Evolutionary conservation across 768 basidiomycete species (phyloP).

Genomic region (Leucocoprinus leucothites): DNA sequence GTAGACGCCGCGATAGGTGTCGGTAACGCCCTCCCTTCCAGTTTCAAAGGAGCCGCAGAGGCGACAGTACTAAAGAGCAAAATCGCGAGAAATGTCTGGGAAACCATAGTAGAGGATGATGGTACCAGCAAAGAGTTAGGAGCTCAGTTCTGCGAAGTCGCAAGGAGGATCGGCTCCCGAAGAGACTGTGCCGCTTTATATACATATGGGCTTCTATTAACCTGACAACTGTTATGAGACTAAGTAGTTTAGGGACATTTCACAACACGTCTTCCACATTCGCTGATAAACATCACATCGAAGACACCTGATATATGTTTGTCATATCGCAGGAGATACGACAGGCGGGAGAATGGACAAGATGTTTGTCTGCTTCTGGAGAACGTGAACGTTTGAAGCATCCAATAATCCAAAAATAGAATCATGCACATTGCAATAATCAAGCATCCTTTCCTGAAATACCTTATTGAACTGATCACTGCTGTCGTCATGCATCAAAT

Average conservation of each 20-base stretch:
- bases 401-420: too few species aligned
- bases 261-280: not conserved
- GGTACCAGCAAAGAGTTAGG: not conserved
- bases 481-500: too few species aligned
- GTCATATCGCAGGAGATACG: too few species aligned
- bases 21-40: constrained; percentile 25
- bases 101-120: not conserved
- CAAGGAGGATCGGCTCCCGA: not conserved
- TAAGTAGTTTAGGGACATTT: too few species aligned
- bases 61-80: constrained; percentile 17
- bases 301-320: not conserved
- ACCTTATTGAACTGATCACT: not conserved
- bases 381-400: too few species aligned
- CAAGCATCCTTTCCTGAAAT: too few species aligned
- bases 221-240: not conserved
- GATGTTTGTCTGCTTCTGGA: not conserved
- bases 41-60: constrained; percentile 15
- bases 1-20: constrained; percentile 29
- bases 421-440: too few species aligned
- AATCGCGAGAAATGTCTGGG: not conserved
- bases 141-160: too few species aligned
- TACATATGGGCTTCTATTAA: too few species aligned
- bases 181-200: not conserved
- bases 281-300: not conserved
- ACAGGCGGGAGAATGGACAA: too few species aligned